phyloP scores from a whole-genome alignment of 2,329 filamentous ascomycete genomes.

The Fusarium sororula region DNA sequence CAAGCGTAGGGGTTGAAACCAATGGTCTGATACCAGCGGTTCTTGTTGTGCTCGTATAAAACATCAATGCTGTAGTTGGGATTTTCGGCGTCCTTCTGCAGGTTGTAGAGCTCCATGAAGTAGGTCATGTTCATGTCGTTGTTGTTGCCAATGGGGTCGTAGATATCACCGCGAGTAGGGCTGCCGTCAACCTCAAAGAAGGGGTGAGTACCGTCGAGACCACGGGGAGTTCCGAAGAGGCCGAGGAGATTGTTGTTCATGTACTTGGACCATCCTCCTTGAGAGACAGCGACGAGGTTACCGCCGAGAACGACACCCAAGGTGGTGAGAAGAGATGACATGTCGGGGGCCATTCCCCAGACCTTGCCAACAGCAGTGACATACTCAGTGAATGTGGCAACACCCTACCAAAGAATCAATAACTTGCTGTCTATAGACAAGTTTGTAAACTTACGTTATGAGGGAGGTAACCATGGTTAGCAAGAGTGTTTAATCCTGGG shows the following conservation, averaged over 20 bases:
- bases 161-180: constrained; percentile 62
- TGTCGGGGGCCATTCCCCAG: constrained; percentile 29
- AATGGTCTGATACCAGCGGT: constrained; percentile 58
- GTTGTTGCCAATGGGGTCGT: constrained; percentile 57
- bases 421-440: accelerated
- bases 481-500: constrained; percentile 32
- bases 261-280: constrained; percentile 47
- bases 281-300: constrained; percentile 38
- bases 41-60: constrained; percentile 53
- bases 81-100: constrained; percentile 49
- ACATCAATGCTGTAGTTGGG: constrained; percentile 48
- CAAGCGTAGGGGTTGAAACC: constrained; percentile 63
- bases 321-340: constrained; percentile 19
- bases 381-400: constrained; percentile 9
- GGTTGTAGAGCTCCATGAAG: constrained; percentile 59
- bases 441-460: constrained; percentile 2
- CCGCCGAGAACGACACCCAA: constrained; percentile 51
- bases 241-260: constrained; percentile 55
- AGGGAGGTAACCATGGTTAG: constrained; percentile 37
- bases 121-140: constrained; percentile 61
- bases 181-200: constrained; percentile 64
- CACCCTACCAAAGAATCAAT: not conserved
- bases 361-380: constrained; percentile 27
- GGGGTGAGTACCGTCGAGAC: constrained; percentile 62
- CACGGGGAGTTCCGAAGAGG: constrained; percentile 54